Evolutionary conservation across 495 filamentous ascomycete species (phyloP), one percentile per base, ranked within the genome.

Genomic region (Massariosphaeria phaeospora): DNA sequence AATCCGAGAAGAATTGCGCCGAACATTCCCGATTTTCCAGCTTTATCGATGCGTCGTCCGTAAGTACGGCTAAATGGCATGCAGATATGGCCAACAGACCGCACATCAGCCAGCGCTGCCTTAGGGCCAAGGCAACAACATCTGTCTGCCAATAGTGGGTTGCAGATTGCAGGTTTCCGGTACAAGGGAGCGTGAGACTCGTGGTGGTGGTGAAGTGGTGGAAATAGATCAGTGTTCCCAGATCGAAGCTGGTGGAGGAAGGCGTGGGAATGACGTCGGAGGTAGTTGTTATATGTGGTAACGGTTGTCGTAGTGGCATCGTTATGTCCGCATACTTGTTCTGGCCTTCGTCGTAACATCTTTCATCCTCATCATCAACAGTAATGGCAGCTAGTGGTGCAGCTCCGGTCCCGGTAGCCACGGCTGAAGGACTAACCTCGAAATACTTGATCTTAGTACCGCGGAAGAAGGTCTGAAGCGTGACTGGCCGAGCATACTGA

Each of bases 391-490:
- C 26, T 25, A 29, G n/a, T 11, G 56, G 27, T 56, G 13, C 31
- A 26, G 38, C 30, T 12, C 13, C 31, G 24, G 27, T 25, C 15
- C n/a, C 26, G 12, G 11, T 31, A 15, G 15, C 25, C 17, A 1
- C 13, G 15, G 24, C 12, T 10, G 49, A 26, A 21, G 56, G 21
- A 21, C 50, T 25, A 21, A 70, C 66, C 47, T 71, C 66, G 36
- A 71, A 70, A 50, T 71, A 71, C 51, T 57, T 61, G n/a, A 71
- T 9, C 51, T 70, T 71, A 10, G 68, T 71, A 11, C 69, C 69
- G 4, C 66, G 66, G 27, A 68, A 71, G 55, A 70, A 70, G 0
- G 69, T 71, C 50, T 71, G 69, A 29, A 71, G 48, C 21, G 52
- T 63, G 18, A 61, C 66, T 1, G 64, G 42, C 38, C 55, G 35